phyloP scores from a whole-genome alignment of 805 yeast species.

The Debaryomyces maramus region DNA sequence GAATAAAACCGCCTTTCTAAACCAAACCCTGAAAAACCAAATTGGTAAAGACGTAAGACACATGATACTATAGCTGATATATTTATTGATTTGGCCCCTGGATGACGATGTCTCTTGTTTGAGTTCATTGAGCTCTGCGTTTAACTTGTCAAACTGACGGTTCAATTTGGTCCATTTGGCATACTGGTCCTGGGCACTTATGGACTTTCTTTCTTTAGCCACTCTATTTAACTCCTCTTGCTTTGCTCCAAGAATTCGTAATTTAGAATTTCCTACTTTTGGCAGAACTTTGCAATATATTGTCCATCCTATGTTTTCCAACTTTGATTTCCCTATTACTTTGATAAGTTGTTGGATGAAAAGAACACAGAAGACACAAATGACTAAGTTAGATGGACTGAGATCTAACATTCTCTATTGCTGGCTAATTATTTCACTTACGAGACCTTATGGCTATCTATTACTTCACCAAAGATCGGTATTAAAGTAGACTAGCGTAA shows the following conservation, averaged over 20 bases:
- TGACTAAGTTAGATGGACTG: conserved; percentile 32
- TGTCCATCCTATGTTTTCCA: conserved; percentile 41
- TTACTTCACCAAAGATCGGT: background rate
- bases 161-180: conserved; percentile 95
- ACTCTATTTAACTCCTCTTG: conserved; percentile 47
- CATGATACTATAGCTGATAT: conserved; percentile 35
- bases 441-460: no score
- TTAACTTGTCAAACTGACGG: conserved; percentile 61
- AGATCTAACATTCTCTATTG: conserved; percentile 29
- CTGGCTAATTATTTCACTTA: no score
- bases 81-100: conserved; percentile 32
- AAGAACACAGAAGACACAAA: conserved; percentile 36
- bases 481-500: no score
- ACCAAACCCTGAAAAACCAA: conserved; percentile 50
- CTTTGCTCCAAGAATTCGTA: conserved; percentile 22
- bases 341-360: conserved; percentile 34
- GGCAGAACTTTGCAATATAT: conserved; percentile 33
- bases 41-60: conserved; percentile 47
- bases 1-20: conserved; percentile 54
- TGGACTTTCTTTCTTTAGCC: conserved; percentile 53
- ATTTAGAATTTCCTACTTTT: conserved; percentile 31
- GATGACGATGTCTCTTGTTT: conserved; percentile 38
- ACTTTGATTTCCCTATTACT: conserved; percentile 33
- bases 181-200: conserved; percentile 90
- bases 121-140: conserved; percentile 48